Percentiles rank a stretch among this genome's conserved stretches.
These are phyloP conservation scores for Lipomyces chichibuensis DNA, from an alignment of 805 yeast species.

Conservation along the genomic window DNA sequence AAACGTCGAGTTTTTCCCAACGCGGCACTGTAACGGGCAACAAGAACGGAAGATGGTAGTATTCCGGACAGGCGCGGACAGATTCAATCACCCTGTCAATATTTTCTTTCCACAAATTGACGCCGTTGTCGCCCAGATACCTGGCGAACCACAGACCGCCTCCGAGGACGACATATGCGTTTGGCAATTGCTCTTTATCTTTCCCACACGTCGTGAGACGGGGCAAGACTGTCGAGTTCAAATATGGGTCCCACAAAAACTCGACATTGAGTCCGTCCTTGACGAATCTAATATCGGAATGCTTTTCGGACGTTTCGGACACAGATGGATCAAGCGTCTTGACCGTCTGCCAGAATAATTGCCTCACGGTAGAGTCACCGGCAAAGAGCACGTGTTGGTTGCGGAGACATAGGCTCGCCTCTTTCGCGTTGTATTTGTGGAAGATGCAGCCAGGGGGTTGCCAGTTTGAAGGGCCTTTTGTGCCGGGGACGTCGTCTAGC, in stretches of 20 bases:
- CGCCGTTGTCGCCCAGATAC: constrained; percentile 31
- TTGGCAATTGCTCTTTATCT: constrained; percentile 12
- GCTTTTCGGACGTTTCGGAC: constrained; percentile 31
- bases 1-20: constrained; percentile 28
- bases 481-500: constrained; percentile 15
- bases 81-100: constrained; percentile 22
- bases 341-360: constrained; percentile 37
- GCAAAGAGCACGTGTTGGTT: constrained; percentile 34
- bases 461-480: constrained; percentile 34
- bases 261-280: constrained; percentile 30
- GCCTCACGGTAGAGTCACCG: constrained; percentile 39
- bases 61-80: constrained; percentile 12
- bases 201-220: constrained; percentile 16
- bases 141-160: constrained; percentile 35
- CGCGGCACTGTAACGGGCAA: constrained; percentile 31
- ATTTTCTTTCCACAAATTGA: constrained; percentile 25
- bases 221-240: constrained; percentile 27
- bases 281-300: constrained; percentile 25
- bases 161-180: constrained; percentile 25
- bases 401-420: constrained; percentile 30
- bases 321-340: constrained; percentile 34
- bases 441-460: constrained; percentile 37
- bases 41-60: constrained; percentile 24
- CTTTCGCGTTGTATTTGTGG: constrained; percentile 28
- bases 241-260: constrained; percentile 37